A percentile compares a stretch with the other conserved stretches of the same genome.
Conservation (phyloP, 1,284 basidiomycete species). For the Sanghuangporus sanghuang region DNA sequence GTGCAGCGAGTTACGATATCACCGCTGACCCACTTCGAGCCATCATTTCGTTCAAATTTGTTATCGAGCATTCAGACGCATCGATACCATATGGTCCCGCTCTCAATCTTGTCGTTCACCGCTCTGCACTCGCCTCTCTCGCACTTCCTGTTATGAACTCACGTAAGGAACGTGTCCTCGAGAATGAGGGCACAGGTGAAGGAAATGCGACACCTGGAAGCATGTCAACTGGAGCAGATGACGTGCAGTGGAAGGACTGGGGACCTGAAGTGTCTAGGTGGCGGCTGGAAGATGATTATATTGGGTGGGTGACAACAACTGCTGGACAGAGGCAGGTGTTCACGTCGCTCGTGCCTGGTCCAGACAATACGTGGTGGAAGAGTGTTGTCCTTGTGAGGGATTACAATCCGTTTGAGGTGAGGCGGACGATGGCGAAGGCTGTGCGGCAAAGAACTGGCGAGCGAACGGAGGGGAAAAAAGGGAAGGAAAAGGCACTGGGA, state of each 20-base stretch:
- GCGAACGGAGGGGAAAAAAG: background rate
- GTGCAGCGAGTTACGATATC: background rate
- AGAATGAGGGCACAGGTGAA: background rate
- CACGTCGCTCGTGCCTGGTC: no score
- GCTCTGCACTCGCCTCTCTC: constrained; percentile 1
- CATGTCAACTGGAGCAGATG: no score
- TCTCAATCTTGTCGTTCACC: constrained; percentile 10
- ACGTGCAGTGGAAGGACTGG: constrained; percentile 5
- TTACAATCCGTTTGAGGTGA: constrained; percentile 8
- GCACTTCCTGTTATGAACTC: background rate
- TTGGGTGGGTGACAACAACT: constrained; percentile 4
- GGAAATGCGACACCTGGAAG: background rate
- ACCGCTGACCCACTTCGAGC: background rate
- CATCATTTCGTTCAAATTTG: constrained; percentile 5
- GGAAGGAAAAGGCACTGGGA: background rate
- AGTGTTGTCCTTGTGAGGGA: constrained; percentile 5
- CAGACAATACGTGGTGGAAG: background rate
- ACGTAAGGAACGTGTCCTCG: background rate
- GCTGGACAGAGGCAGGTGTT: constrained; percentile 12
- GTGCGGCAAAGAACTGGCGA: background rate
- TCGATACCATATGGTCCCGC: background rate
- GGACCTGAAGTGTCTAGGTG: constrained; percentile 2
- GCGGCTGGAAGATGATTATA: background rate
- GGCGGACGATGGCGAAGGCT: background rate
- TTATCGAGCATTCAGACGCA: background rate